Evolutionary conservation across 306 rosid genomes (phyloP).

Genomic region (Lagenaria siceraria): DNA sequence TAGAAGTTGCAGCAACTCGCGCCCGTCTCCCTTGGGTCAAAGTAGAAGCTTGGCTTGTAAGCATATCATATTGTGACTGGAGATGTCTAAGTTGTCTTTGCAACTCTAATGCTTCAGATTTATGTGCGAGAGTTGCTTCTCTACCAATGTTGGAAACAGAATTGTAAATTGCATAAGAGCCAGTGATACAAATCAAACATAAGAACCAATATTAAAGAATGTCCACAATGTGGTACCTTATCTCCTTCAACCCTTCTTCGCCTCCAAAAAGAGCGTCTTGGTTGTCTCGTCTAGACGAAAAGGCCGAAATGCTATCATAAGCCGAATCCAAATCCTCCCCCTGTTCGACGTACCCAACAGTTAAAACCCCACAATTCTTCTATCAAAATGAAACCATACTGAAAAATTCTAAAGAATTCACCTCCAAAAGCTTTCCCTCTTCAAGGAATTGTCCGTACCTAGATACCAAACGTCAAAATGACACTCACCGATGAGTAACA

Average conservation of each 20-base stretch:
- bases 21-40: constrained; percentile 90
- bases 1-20: constrained; percentile 86
- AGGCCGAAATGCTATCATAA: constrained; percentile 79
- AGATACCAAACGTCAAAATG: constrained; percentile 4
- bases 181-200: not conserved
- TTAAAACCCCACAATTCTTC: not conserved
- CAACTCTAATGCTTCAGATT: constrained; percentile 65
- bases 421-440: constrained; percentile 90
- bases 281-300: constrained; percentile 66
- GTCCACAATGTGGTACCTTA: constrained; percentile 25
- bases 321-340: constrained; percentile 94
- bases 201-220: not conserved
- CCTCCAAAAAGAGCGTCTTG: constrained; percentile 86
- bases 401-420: constrained; percentile 2
- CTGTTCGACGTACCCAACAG: constrained; percentile 14
- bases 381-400: not conserved
- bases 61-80: constrained; percentile 79
- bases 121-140: constrained; percentile 67
- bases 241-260: constrained; percentile 80
- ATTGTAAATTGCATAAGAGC: not conserved
- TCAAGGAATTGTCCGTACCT: constrained; percentile 68
- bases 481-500: not conserved
- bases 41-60: constrained; percentile 61
- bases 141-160: constrained; percentile 19
- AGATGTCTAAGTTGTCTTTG: constrained; percentile 61